These are phyloP conservation scores for Podochytrium sp. DNA, from an alignment of 192 early-diverging fungal genomes.

Conservation along the genomic window DNA sequence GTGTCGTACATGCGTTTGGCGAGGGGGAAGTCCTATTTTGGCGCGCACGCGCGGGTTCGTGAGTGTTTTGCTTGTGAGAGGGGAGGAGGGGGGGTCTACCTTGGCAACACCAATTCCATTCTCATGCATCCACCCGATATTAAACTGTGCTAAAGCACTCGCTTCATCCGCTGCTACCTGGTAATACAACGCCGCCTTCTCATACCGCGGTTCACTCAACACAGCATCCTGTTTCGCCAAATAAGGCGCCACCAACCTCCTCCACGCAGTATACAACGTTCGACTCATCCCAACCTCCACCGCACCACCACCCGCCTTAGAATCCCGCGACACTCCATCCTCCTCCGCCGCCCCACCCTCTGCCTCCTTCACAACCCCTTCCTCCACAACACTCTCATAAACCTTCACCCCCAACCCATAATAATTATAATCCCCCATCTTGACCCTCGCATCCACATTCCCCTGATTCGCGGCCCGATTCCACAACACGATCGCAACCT, in stretches of 20 bases:
- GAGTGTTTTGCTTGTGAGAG: background rate
- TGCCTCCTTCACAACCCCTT: background rate
- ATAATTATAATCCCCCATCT: slow-evolving; percentile 93
- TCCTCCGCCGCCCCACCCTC: slow-evolving; percentile 22
- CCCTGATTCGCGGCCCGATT: slow-evolving; percentile 92
- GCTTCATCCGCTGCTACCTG: slow-evolving; percentile 79
- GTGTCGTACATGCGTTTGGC: slow-evolving; percentile 93
- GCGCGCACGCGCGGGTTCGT: background rate
- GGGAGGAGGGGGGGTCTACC: slow-evolving; percentile 38
- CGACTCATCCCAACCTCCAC: background rate
- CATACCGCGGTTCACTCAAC: slow-evolving; percentile 53
- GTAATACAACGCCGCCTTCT: slow-evolving; percentile 83
- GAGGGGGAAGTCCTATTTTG: slow-evolving; percentile 78
- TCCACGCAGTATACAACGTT: background rate
- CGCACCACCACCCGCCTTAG: background rate
- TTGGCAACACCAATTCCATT: slow-evolving; percentile 86
- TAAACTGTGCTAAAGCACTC: slow-evolving; percentile 91
- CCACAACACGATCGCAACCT: slow-evolving; percentile 86
- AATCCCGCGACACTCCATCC: background rate
- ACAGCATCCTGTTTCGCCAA: slow-evolving; percentile 19
- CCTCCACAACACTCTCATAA: slow-evolving; percentile 5
- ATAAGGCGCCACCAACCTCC: slow-evolving; percentile 9
- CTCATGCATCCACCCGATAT: slow-evolving; percentile 96
- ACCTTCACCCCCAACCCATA: slow-evolving; percentile 72
- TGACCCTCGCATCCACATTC: slow-evolving; percentile 86